Evolutionary conservation across 345 rosid genomes (phyloP), one percentile per base, ranked within the genome.

Genomic region (Salix koriyanagi): DNA sequence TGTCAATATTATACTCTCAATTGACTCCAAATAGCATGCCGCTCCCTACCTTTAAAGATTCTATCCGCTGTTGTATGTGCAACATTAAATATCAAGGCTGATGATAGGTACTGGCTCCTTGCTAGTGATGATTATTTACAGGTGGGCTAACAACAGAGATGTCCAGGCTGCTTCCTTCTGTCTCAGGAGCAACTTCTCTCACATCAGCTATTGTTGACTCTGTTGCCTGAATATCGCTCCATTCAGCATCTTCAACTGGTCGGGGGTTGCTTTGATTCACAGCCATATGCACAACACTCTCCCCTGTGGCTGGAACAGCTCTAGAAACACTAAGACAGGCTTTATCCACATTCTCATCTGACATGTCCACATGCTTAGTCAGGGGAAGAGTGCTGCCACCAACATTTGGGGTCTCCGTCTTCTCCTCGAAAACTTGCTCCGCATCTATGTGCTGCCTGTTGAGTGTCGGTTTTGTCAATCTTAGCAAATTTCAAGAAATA

Each of bases 161-260:
- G 80, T 93, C 98, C 86, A 87, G 71, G 85, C 96, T 93, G 85
- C 85, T 87, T 60, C 88, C 82, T 75, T 83, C 96, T n/a, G 86
- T 86, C 85, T 84, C 90, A 1, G 90, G 74, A 23, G 89, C 83
- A 69, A 91, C 80, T 85, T 91, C 98, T 84, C 96, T 83, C 60
- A 96, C 99, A 74, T 93, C 92, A 4, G 94, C 84, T 72, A 91
- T 86, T 71, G 89, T 86, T 30, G 93, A 83, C 70, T 91, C 99
- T 7, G 98, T 91, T 77, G 99, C 93, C 84, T 87, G 97, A 81
- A 96, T 91, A 82, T 93, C 96, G 58, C 86, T 93, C 99, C 98
- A 91, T 74, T 90, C 83, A 12, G 76, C 85, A 25, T 94, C 97
- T 64, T 84, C 90, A 60, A 87, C 84, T 12, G 93, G 88, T 79